A percentile compares a stretch with the other conserved stretches of the same genome.
Evolutionary conservation across 1,139 yeast genomes (phyloP).

Genomic region (Kodamaea alishanica): DNA sequence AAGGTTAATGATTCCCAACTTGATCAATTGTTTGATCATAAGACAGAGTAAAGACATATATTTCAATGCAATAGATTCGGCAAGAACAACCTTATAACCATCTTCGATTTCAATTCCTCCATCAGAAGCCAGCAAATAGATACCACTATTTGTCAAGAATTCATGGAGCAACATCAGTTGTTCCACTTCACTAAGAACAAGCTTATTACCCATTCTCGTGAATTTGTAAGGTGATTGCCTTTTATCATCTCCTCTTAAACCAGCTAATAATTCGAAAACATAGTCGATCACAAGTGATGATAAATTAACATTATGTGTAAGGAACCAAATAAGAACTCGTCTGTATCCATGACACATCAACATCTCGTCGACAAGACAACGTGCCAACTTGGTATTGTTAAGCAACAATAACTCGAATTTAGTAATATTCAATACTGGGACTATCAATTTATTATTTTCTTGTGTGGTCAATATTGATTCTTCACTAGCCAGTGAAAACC

Average conservation of each 20-base stretch:
- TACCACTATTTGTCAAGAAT: constrained; percentile 54
- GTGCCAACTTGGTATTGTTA: constrained; percentile 42
- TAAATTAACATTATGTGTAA: constrained; percentile 58
- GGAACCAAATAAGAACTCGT: constrained; percentile 60
- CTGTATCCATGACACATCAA: constrained; percentile 62
- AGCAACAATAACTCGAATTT: constrained; percentile 37
- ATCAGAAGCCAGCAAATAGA: constrained; percentile 43
- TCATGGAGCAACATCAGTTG: constrained; percentile 66
- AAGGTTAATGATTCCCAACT: constrained; percentile 42
- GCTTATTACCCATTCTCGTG: constrained; percentile 49
- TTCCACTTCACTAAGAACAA: constrained; percentile 54
- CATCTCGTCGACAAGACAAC: constrained; percentile 61
- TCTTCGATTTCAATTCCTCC: constrained; percentile 33
- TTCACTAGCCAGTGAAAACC: constrained; percentile 35
- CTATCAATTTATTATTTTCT: constrained; percentile 26
- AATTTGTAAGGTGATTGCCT: constrained; percentile 34
- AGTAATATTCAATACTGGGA: constrained; percentile 42
- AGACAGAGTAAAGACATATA: constrained; percentile 54
- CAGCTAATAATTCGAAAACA: constrained; percentile 56
- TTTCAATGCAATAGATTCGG: constrained; percentile 46
- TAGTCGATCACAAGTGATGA: constrained; percentile 52
- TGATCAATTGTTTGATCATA: constrained; percentile 52
- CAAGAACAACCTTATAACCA: constrained; percentile 32
- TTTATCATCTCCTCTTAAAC: constrained; percentile 44
- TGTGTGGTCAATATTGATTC: constrained; percentile 23